Conservation (phyloP, 1,284 basidiomycete genomes). For the Microstroma glucosiphilum region DNA sequence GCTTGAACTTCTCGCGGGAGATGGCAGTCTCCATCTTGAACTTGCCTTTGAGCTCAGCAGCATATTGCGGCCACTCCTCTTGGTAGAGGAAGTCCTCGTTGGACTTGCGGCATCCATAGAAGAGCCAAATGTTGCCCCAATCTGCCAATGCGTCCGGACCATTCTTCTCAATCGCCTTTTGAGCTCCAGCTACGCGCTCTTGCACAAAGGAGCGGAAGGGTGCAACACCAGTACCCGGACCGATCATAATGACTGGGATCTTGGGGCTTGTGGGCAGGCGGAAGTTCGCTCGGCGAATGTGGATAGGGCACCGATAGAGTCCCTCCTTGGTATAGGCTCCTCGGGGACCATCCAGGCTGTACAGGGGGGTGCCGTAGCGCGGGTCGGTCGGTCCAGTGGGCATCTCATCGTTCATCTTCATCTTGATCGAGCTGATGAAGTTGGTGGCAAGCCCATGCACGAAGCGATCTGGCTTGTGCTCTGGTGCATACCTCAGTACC, state of each 20-base stretch:
- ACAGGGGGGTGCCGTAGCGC: slow-evolving; percentile 60
- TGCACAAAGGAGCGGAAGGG: slow-evolving; percentile 98
- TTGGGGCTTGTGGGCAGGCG: slow-evolving; percentile 92
- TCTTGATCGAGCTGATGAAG: slow-evolving; percentile 56
- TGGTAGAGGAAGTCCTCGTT: slow-evolving; percentile 86
- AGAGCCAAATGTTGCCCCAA: slow-evolving; percentile 89
- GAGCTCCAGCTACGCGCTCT: slow-evolving; percentile 89
- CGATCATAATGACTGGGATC: slow-evolving; percentile 97
- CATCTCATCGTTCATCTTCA: slow-evolving; percentile 58
- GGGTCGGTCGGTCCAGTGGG: slow-evolving; percentile 37
- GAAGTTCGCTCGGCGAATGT: slow-evolving; percentile 93
- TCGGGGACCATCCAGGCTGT: slow-evolving; percentile 82
- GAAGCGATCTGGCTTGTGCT: slow-evolving; percentile 19
- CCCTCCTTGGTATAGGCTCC: slow-evolving; percentile 64
- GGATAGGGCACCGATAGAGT: slow-evolving; percentile 79
- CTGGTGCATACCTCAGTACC: slow-evolving; percentile 55
- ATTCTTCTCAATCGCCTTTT: slow-evolving; percentile 79
- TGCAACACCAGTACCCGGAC: slow-evolving; percentile 93
- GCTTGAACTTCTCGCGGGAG: slow-evolving; percentile 68
- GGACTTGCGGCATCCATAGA: slow-evolving; percentile 87
- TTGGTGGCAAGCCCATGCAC: slow-evolving; percentile 47
- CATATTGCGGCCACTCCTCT: slow-evolving; percentile 88
- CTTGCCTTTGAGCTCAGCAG: slow-evolving; percentile 78
- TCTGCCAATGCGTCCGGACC: slow-evolving; percentile 74
- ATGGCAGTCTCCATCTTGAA: slow-evolving; percentile 82